Conservation (phyloP, 352 stramenopile species). For the Thalassiosira mediterranea region DNA sequence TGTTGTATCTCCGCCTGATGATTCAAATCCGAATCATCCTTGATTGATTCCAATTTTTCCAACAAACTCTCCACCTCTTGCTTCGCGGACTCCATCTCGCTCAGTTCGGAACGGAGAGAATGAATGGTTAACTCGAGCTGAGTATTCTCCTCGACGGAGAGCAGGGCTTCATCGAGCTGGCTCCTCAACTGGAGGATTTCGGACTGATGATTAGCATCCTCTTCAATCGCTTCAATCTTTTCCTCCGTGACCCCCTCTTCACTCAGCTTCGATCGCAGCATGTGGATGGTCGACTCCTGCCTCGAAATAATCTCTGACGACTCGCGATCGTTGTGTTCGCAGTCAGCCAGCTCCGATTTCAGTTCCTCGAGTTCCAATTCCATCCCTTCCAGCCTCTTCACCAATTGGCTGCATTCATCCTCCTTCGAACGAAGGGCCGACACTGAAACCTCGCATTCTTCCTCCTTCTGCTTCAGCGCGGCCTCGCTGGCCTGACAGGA, state of each 20-base stretch:
- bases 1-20: not conserved
- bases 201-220: too few relatives aligned
- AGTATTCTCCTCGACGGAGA: not conserved
- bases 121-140: too few relatives aligned
- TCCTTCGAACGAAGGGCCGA: constrained; percentile 19
- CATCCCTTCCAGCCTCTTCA: not conserved
- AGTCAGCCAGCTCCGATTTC: constrained; percentile 18
- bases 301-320: constrained; percentile 15
- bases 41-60: constrained; percentile 1
- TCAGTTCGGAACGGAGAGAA: too few relatives aligned
- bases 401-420: constrained; percentile 16
- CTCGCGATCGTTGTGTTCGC: constrained; percentile 15
- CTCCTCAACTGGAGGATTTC: not conserved
- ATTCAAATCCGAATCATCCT: not conserved
- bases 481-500: constrained; percentile 23
- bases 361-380: constrained; percentile 12
- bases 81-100: too few relatives aligned
- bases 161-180: not conserved
- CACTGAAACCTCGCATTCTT: constrained; percentile 19
- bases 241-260: constrained; percentile 18
- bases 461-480: constrained; percentile 25
- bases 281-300: constrained; percentile 22
- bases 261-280: constrained; percentile 12
- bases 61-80: not conserved
- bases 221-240: too few relatives aligned